Evolutionary conservation across 2,329 filamentous ascomycete genomes (phyloP).

Genomic region (Cadophora malorum): DNA sequence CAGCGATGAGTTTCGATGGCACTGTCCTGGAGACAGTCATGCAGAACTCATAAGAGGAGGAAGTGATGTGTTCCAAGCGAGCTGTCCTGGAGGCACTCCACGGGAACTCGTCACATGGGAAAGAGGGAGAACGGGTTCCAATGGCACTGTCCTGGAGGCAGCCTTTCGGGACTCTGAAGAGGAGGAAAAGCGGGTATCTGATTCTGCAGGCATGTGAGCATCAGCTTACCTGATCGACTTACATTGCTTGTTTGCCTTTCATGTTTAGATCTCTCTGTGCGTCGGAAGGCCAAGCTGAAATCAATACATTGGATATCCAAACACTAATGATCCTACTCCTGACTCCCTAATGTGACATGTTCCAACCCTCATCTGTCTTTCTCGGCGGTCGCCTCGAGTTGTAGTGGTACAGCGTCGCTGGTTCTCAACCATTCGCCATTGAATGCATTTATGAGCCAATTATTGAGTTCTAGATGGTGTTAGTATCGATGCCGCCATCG

Average conservation of each 20-base stretch:
- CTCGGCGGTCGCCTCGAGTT: slow-evolving; percentile 38
- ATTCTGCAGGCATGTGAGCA: not conserved
- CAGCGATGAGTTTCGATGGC: slow-evolving; percentile 16
- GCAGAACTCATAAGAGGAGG: not conserved
- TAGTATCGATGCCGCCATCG: slow-evolving; percentile 38
- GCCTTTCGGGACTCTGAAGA: not conserved
- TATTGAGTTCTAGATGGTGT: slow-evolving; percentile 69
- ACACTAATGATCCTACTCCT: not conserved
- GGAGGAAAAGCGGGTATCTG: not conserved
- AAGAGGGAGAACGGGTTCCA: not conserved
- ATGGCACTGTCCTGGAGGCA: not conserved
- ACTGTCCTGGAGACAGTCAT: slow-evolving; percentile 7
- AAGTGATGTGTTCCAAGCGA: not conserved
- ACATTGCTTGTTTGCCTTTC: not conserved
- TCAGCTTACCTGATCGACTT: not conserved
- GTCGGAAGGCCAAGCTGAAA: not conserved
- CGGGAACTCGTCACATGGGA: not conserved
- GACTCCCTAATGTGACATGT: slow-evolving; percentile 14
- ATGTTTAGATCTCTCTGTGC: not conserved
- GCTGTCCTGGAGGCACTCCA: not conserved
- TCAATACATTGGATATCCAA: slow-evolving; percentile 12
- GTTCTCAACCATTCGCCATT: slow-evolving; percentile 86
- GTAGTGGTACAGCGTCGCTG: slow-evolving; percentile 42
- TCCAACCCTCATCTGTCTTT: slow-evolving; percentile 23
- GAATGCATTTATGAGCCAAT: slow-evolving; percentile 97